Percentiles rank a stretch among this genome's conserved stretches.
phyloP scores from a whole-genome alignment of 345 rosid species.

The Gossypium sturtianum region DNA sequence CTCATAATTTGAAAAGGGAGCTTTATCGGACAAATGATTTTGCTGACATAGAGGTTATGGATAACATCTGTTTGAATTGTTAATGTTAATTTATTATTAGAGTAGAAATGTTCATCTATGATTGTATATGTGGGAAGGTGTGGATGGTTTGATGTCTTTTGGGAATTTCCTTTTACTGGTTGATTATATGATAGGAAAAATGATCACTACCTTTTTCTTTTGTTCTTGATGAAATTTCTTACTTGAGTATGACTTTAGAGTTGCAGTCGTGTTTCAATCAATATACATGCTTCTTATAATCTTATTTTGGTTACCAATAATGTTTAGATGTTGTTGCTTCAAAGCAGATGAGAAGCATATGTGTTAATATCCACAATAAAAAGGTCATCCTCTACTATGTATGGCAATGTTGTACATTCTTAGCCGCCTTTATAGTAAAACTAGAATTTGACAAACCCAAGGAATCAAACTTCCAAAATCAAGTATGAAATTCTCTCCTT shows the following conservation, averaged over 20 bases:
- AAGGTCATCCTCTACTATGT: neutral
- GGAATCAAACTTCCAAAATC: neutral
- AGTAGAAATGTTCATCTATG: neutral
- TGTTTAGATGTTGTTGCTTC: no score
- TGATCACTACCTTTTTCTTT: neutral
- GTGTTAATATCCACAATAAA: neutral
- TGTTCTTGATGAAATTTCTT: neutral
- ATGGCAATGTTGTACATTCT: neutral
- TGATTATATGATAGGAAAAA: neutral
- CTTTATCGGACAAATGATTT: slow-evolving; percentile 74
- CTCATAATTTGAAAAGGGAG: slow-evolving; percentile 77
- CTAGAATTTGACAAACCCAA: neutral
- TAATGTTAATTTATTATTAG: neutral
- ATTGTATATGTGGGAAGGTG: neutral
- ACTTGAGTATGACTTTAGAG: neutral
- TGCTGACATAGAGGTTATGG: slow-evolving; percentile 67
- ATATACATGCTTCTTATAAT: neutral
- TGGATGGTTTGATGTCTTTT: neutral
- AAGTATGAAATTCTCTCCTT: neutral
- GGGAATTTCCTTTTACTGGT: neutral
- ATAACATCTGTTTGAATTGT: neutral
- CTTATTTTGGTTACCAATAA: neutral
- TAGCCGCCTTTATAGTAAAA: neutral
- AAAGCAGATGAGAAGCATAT: neutral
- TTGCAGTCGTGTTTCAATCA: neutral